A percentile compares a stretch with the other conserved stretches of the same genome.
Evolutionary conservation across 2,329 filamentous ascomycete species (phyloP).

Genomic region (Aspergillus amoenus): DNA sequence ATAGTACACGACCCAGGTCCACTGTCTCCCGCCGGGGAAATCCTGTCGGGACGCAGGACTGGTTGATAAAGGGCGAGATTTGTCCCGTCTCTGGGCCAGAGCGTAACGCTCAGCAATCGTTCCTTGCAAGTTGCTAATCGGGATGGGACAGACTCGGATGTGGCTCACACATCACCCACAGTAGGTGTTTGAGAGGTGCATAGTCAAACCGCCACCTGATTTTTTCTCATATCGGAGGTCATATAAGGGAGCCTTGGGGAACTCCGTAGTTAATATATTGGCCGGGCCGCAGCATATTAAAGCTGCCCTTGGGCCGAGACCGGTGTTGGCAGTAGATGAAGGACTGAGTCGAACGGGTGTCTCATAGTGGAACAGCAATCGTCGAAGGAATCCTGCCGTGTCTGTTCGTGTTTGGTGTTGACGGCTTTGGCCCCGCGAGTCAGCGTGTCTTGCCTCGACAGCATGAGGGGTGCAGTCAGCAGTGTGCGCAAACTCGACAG

Average conservation of each 20-base stretch:
- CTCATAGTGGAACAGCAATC: background rate
- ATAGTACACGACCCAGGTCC: background rate
- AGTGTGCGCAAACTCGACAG: too few species aligned
- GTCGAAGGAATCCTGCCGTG: background rate
- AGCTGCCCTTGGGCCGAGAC: background rate
- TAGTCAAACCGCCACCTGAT: background rate
- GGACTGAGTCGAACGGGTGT: background rate
- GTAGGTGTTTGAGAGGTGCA: background rate
- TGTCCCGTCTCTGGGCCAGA: background rate
- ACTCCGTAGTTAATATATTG: conserved; percentile 5
- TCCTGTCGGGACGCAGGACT: background rate
- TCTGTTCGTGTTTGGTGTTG: too few species aligned
- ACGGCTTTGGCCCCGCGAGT: too few species aligned
- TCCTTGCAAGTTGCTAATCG: background rate
- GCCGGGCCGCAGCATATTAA: background rate
- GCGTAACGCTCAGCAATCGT: background rate
- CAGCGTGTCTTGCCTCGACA: too few species aligned
- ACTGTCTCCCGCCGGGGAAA: background rate
- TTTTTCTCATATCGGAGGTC: background rate
- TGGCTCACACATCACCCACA: background rate
- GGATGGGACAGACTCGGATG: background rate
- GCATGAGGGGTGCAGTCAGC: too few species aligned
- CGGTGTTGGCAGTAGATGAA: conserved; percentile 10
- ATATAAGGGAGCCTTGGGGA: background rate
- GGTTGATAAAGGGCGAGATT: background rate